Conservation (phyloP, 2,329 filamentous ascomycete genomes). For the Xylariaceae sp. region DNA sequence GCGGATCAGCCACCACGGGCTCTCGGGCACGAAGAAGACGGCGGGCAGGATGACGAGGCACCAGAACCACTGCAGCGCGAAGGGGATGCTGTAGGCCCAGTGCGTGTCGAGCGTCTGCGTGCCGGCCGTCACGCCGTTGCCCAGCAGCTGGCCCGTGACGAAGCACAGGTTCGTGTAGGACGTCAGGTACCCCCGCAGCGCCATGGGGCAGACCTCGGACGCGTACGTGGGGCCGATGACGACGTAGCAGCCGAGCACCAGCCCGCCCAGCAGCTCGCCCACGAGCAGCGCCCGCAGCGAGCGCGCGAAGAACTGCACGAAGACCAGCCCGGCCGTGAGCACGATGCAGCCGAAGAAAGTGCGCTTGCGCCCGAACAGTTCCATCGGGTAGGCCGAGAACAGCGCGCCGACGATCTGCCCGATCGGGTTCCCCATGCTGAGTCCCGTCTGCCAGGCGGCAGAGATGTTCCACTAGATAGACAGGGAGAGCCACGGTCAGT, state of each 20-base stretch:
- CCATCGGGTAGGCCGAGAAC: slow-evolving; percentile 38
- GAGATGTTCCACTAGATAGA: slow-evolving; percentile 18
- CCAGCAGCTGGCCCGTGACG: slow-evolving; percentile 53
- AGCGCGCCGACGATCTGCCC: slow-evolving; percentile 51
- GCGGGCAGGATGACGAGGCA: slow-evolving; percentile 36
- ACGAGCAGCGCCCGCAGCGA: slow-evolving; percentile 48
- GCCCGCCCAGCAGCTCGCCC: slow-evolving; percentile 52
- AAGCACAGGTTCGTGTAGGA: slow-evolving; percentile 56
- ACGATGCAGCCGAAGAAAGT: slow-evolving; percentile 37
- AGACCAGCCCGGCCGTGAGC: slow-evolving; percentile 45
- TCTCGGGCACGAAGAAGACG: slow-evolving; percentile 40
- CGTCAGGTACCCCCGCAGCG: slow-evolving; percentile 49
- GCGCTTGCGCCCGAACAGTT: slow-evolving; percentile 35
- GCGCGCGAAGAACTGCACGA: slow-evolving; percentile 56
- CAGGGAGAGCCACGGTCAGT: slow-evolving; percentile 1
- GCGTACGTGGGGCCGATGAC: slow-evolving; percentile 53
- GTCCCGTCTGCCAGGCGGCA: slow-evolving; percentile 39
- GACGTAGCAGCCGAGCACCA: slow-evolving; percentile 54
- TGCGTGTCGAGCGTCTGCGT: slow-evolving; percentile 31
- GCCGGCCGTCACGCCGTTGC: slow-evolving; percentile 37
- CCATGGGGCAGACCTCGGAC: slow-evolving; percentile 52
- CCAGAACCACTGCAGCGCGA: slow-evolving; percentile 45
- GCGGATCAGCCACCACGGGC: slow-evolving; percentile 43
- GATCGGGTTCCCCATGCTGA: slow-evolving; percentile 47
- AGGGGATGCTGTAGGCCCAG: slow-evolving; percentile 43